Evolutionary conservation across 306 rosid species (phyloP).

Genomic region (Vigna mungo): DNA sequence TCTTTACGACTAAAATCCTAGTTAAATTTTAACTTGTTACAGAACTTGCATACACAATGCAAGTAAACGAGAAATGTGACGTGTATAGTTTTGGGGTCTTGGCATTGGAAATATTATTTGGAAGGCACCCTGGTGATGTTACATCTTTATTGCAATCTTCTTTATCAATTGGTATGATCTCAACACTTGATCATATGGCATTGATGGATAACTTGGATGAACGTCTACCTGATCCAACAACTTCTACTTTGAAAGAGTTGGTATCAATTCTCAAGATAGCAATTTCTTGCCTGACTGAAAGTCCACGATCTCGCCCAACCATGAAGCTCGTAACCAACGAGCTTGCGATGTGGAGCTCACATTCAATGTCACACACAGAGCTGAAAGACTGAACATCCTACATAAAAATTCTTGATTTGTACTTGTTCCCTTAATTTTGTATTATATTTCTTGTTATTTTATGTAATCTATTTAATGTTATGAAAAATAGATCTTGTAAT

Average conservation of each 20-base stretch:
- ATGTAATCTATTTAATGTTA: neutral
- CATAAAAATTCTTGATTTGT: neutral
- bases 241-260: too few species aligned
- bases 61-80: too few species aligned
- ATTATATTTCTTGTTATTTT: too few species aligned
- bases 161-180: neutral
- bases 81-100: too few species aligned
- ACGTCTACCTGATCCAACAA: neutral
- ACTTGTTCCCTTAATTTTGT: neutral
- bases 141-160: neutral
- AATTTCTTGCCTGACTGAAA: neutral
- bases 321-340: neutral
- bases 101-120: too few species aligned
- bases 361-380: neutral
- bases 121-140: too few species aligned
- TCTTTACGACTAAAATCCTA: too few species aligned
- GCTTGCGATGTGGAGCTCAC: too few species aligned
- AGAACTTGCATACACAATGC: too few species aligned
- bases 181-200: neutral
- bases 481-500: neutral
- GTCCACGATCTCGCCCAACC: neutral
- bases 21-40: too few species aligned
- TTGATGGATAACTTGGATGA: neutral
- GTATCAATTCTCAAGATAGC: neutral
- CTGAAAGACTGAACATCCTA: neutral